Percentiles rank a stretch among this genome's conserved stretches.
Conservation (phyloP, 1,284 basidiomycete species). For the Irpex sp. region DNA sequence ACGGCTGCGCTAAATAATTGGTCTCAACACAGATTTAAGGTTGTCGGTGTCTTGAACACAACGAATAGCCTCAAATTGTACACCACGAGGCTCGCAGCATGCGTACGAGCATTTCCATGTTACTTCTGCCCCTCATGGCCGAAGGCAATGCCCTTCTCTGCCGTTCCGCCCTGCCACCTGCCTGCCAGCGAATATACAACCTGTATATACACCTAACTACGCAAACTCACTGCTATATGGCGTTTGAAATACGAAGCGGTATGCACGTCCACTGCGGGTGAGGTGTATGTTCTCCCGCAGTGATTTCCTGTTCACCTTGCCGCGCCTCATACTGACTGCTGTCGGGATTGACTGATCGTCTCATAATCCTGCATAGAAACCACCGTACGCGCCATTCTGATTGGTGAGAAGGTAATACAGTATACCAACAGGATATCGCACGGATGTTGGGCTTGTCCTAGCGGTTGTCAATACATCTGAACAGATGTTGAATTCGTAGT, state of each 20-base stretch:
- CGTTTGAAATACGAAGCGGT: neutral
- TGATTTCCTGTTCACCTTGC: constrained; percentile 1
- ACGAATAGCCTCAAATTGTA: neutral
- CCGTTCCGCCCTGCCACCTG: neutral
- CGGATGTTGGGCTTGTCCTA: neutral
- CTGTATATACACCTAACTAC: neutral
- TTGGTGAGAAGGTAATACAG: neutral
- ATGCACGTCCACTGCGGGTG: neutral
- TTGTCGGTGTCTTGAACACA: no score
- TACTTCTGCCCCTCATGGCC: neutral
- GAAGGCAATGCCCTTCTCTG: neutral
- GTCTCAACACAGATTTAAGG: no score
- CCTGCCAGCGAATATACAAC: neutral
- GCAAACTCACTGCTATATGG: neutral
- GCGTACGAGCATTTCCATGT: neutral
- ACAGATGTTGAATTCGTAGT: neutral
- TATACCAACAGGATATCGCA: neutral
- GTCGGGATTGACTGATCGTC: neutral
- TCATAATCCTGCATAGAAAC: neutral
- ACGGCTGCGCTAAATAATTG: no score
- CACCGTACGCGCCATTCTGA: neutral
- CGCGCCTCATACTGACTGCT: neutral
- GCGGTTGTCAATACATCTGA: neutral
- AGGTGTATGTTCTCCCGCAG: neutral
- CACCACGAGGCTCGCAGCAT: neutral